A percentile compares a stretch with the other conserved stretches of the same genome.
Evolutionary conservation across 371 early-diverging fungal genomes (phyloP).

Genomic region (Mortierella sp.): DNA sequence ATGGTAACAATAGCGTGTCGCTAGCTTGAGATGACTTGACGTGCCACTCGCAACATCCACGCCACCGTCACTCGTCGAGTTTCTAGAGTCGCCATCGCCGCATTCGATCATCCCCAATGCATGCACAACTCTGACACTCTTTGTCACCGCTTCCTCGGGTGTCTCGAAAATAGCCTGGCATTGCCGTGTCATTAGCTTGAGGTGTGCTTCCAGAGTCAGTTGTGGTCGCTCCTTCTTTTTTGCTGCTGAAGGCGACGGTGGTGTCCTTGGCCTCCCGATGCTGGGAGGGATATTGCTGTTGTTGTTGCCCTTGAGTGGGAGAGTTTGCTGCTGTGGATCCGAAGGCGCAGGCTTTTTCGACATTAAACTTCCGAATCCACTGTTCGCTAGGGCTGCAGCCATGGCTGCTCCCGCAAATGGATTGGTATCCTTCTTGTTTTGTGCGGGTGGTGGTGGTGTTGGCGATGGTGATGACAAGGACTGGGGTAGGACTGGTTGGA

Average conservation of each 20-base stretch:
- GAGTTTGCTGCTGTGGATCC: not conserved
- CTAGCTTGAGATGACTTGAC: slow-evolving; percentile 10
- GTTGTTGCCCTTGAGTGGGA: not conserved
- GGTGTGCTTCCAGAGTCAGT: slow-evolving; percentile 23
- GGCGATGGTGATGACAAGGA: not conserved
- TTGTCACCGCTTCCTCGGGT: slow-evolving; percentile 18
- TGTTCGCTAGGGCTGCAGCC: slow-evolving; percentile 12
- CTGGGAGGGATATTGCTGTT: too few species aligned
- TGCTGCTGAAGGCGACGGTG: too few species aligned
- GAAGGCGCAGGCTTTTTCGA: slow-evolving; percentile 8
- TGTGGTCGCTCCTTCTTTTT: not conserved
- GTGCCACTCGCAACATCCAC: not conserved
- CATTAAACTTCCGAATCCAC: slow-evolving; percentile 18
- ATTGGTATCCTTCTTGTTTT: slow-evolving; percentile 4
- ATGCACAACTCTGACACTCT: slow-evolving; percentile 21
- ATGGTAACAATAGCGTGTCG: slow-evolving; percentile 39
- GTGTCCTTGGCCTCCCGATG: too few species aligned
- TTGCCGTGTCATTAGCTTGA: slow-evolving; percentile 19
- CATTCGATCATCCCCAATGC: slow-evolving; percentile 3
- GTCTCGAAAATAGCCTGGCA: slow-evolving; percentile 28
- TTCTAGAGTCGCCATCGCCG: not conserved
- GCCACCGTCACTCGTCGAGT: not conserved
- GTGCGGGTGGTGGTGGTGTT: not conserved
- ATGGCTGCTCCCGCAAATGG: slow-evolving; percentile 26
- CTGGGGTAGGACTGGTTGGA: not conserved